Evolutionary conservation across 352 stramenopile genomes (phyloP), one percentile per base, ranked within the genome.

Genomic region (Phytophthora colocasiae): DNA sequence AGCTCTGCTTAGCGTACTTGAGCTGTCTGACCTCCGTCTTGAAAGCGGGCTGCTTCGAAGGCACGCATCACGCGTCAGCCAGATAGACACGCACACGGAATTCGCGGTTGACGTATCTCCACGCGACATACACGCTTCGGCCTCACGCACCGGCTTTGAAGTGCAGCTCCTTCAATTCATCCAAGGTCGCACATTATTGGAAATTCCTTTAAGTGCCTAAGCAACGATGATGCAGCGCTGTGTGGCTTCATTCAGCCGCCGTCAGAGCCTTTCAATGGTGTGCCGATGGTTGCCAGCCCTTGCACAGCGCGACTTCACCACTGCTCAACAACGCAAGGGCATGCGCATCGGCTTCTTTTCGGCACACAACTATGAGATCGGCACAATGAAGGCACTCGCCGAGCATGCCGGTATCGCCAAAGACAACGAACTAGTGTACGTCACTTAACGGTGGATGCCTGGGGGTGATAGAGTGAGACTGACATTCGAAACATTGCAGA

Each of bases 271-370:
- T 19, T 60, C 49, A 15, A 36, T 55, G 12, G 22, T 36, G 31
- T 49, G 40, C 22, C 45, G 41, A 26, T 69, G 53, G 62, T 11
- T 71, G 27, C 57, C 63, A 8, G 48, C 51, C 4, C 39, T 72
- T 40, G 38, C 45, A 2, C 64, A 60, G 12, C 57, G 64, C 31
- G 38, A 63, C 44, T 67, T 68, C 22, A 32, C 50, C 32, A 50
- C 64, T 1, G 24, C 50, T 17, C 50, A 60, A n/a, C 50, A 60
- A 22, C 58, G 56, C 34, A 56, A 60, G 34, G 72, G 57, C 53
- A 89, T 91, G 74, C 81, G 83, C 69, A 85, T 92, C 71, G 79
- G 78, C 47, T 90, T 90, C 73, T 90, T 90, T 64, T 92, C 83
- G 19, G 73, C 79, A 17, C 83, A 87, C 71, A 74, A 64, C 44